Conservation (phyloP, 306 rosid genomes). For the Gleditsia sinensis region DNA sequence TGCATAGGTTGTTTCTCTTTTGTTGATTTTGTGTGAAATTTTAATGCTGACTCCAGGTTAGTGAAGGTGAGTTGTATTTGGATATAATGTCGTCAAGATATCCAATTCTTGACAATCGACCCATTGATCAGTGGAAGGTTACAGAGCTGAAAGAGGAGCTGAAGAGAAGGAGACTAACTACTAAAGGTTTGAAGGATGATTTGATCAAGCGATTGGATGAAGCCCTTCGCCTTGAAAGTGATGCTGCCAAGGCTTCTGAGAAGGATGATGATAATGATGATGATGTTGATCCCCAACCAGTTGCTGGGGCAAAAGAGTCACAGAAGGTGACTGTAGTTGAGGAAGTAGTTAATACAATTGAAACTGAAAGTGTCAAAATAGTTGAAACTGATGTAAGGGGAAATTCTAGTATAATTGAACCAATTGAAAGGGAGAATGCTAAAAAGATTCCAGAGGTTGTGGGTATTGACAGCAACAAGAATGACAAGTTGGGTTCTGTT, state of each 20-base stretch:
- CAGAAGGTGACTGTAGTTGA: slow-evolving; percentile 25
- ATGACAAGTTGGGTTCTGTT: slow-evolving; percentile 35
- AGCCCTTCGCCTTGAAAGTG: slow-evolving; percentile 63
- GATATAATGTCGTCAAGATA: slow-evolving; percentile 72
- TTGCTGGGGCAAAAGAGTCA: slow-evolving; percentile 33
- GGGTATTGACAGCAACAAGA: slow-evolving; percentile 32
- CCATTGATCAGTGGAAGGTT: slow-evolving; percentile 94
- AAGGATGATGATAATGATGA: slow-evolving; percentile 41
- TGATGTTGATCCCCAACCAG: slow-evolving; percentile 19
- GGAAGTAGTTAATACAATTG: slow-evolving; percentile 20
- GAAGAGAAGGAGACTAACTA: slow-evolving; percentile 68
- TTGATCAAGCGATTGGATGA: slow-evolving; percentile 82
- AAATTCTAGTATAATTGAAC: slow-evolving; percentile 25
- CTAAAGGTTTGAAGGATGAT: slow-evolving; percentile 90
- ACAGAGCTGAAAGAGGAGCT: slow-evolving; percentile 90
- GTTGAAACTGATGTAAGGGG: slow-evolving; percentile 24
- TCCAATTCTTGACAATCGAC: slow-evolving; percentile 68
- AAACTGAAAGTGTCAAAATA: neutral
- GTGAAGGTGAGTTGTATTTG: slow-evolving; percentile 44
- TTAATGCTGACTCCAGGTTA: slow-evolving; percentile 40
- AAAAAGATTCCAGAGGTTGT: slow-evolving; percentile 37
- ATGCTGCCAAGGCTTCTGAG: slow-evolving; percentile 35
- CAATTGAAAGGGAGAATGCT: slow-evolving; percentile 1
- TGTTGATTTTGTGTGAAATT: slow-evolving; percentile 5
- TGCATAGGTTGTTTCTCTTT: neutral